Evolutionary conservation across 1,139 yeast genomes (phyloP).

Genomic region (Yamadazyma trypodendri): DNA sequence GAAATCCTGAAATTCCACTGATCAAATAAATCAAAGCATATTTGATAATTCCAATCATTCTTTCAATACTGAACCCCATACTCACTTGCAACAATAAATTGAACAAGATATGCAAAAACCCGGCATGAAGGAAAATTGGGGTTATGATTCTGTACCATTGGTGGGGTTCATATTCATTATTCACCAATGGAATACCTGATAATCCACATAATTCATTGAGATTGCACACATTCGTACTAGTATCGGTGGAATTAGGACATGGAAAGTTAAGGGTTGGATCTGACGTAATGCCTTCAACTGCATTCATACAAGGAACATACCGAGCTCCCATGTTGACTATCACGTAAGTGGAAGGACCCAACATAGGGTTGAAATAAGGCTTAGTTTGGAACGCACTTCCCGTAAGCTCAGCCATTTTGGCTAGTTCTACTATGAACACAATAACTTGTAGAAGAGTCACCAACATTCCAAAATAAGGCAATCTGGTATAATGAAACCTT

Average conservation of each 20-base stretch:
- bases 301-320: constrained; percentile 71
- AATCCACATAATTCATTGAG: constrained; percentile 63
- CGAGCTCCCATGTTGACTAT: constrained; percentile 72
- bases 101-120: constrained; percentile 66
- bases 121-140: constrained; percentile 78
- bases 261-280: constrained; percentile 52
- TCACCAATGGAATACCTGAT: constrained; percentile 40
- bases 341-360: constrained; percentile 73
- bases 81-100: constrained; percentile 61
- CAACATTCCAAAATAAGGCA: constrained; percentile 48
- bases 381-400: constrained; percentile 69
- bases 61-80: constrained; percentile 65
- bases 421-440: constrained; percentile 70
- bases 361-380: constrained; percentile 77
- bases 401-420: constrained; percentile 56
- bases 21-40: constrained; percentile 57
- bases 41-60: constrained; percentile 55
- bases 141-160: constrained; percentile 74
- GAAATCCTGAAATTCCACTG: constrained; percentile 67
- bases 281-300: constrained; percentile 50
- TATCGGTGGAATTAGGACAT: constrained; percentile 66
- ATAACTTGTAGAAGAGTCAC: constrained; percentile 52
- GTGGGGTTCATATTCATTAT: constrained; percentile 40
- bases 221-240: constrained; percentile 55
- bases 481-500: constrained; percentile 42